Percentiles rank a stretch among this genome's conserved stretches.
These are phyloP conservation scores for Astraeus odoratus DNA, from an alignment of 768 basidiomycete genomes.

Conservation along the genomic window DNA sequence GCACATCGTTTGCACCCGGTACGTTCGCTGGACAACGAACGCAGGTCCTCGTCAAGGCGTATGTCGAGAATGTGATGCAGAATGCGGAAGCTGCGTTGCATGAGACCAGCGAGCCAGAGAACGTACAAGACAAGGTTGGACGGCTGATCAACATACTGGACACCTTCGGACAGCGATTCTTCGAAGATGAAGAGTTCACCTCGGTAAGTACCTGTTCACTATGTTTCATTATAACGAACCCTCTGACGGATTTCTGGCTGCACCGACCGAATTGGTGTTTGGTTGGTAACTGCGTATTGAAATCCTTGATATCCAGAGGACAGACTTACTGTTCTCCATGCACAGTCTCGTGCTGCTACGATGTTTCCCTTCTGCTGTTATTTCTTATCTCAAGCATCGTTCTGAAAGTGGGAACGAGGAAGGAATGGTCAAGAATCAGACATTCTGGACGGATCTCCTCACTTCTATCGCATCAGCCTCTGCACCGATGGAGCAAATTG, in stretches of 20 bases:
- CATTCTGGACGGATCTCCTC: constrained; percentile 32
- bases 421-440: constrained; percentile 8
- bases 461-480: constrained; percentile 28
- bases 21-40: constrained; percentile 12
- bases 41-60: constrained; percentile 8
- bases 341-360: constrained; percentile 36
- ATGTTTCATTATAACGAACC: background rate
- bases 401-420: constrained; percentile 4
- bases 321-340: constrained; percentile 38
- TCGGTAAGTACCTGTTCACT: constrained; percentile 40
- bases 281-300: background rate
- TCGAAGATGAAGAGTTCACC: constrained; percentile 36
- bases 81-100: constrained; percentile 13
- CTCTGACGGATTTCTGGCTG: background rate
- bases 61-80: constrained; percentile 19
- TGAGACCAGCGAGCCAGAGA: background rate
- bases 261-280: background rate
- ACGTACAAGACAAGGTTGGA: constrained; percentile 11
- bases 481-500: background rate
- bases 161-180: constrained; percentile 46
- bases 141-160: constrained; percentile 37
- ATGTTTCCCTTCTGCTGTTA: constrained; percentile 37
- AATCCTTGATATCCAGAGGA: constrained; percentile 25
- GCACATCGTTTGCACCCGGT: constrained; percentile 26
- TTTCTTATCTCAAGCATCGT: constrained; percentile 41